Base-by-base conservation (phyloP, 257 asterid genomes). In the Solanum peruvianum region DNA sequence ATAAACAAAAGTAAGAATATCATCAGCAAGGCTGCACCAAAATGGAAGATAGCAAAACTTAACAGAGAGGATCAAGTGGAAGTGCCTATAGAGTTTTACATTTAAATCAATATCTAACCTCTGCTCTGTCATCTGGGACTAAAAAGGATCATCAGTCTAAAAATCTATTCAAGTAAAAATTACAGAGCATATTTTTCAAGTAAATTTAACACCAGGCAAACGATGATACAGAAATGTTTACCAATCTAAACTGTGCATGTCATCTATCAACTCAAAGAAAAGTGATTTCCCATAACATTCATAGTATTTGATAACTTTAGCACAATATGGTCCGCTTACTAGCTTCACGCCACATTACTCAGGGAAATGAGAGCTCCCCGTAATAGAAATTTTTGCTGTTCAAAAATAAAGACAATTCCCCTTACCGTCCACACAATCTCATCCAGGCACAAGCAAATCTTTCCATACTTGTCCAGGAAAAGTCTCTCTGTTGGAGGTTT, bases 361-460 rank as follows among this genome's bases (percentile, higher is more conserved):
- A 10, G 6, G 1, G 45, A 41, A 13, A 12, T 66, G 44, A 1
- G 13, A 27, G 41, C 20, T 41, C 37, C 45, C 25, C 2, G 11
- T 1, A 69, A 44, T 6, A 60, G 1, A 41, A 3, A 0, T 16
- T 27, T 33, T 84, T 64, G 2, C 45, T 42, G 45, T 42, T 10
- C 4, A 42, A 3, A 42, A 9, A 29, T 31, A 69, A n/a, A n/a
- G 86, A 80, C 11, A 45, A 23, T 73, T 35, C 47, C 41, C 23
- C 91, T 91, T 62, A 96, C 99, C 98, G 94, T 93, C 97, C 99
- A 95, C 70, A 97, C 98, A 89, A 97, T 96, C 93, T 97, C 99
- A 91, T 97, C 99, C 91, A 96, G 87, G 91, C 97, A 96, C 95
- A 97, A 90, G 91, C 99, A 97, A 86, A 97, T 93, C 91, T 94